phyloP scores from a whole-genome alignment of 306 rosid species.

The Mimosa bimucronata region DNA sequence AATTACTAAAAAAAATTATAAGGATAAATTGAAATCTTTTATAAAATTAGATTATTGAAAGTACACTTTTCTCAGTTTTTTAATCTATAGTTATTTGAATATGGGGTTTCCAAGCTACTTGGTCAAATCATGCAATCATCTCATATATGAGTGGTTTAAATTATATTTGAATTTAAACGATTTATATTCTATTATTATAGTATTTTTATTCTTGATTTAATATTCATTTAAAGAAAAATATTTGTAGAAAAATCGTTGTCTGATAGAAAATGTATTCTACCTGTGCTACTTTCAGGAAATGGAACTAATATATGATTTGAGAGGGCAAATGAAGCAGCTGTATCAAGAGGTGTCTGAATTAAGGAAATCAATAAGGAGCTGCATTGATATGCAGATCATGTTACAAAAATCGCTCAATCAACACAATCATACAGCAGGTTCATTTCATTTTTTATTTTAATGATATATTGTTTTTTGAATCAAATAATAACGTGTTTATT shows the following conservation, averaged over 20 bases:
- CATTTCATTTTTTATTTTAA: background rate
- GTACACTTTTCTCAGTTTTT: no score
- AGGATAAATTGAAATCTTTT: no score
- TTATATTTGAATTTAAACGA: background rate
- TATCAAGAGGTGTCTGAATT: conserved; percentile 77
- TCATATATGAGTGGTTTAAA: background rate
- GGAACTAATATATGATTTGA: conserved; percentile 69
- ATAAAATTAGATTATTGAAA: no score
- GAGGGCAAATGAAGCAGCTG: conserved; percentile 80
- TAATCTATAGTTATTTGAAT: background rate
- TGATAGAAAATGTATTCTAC: no score
- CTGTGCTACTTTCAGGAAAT: conserved; percentile 75
- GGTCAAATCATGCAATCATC: background rate
- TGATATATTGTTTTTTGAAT: background rate
- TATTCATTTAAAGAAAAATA: no score
- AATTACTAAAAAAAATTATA: no score
- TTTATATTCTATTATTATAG: background rate
- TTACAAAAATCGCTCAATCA: conserved; percentile 57
- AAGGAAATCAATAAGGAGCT: conserved; percentile 70
- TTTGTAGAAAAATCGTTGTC: no score
- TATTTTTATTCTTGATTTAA: no score
- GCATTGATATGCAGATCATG: conserved; percentile 77
- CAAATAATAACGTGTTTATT: no score
- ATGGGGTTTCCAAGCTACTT: background rate
- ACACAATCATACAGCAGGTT: conserved; percentile 61